Evolutionary conservation across 192 early-diverging fungal species (phyloP).

Genomic region (Spinellus fusiger): DNA sequence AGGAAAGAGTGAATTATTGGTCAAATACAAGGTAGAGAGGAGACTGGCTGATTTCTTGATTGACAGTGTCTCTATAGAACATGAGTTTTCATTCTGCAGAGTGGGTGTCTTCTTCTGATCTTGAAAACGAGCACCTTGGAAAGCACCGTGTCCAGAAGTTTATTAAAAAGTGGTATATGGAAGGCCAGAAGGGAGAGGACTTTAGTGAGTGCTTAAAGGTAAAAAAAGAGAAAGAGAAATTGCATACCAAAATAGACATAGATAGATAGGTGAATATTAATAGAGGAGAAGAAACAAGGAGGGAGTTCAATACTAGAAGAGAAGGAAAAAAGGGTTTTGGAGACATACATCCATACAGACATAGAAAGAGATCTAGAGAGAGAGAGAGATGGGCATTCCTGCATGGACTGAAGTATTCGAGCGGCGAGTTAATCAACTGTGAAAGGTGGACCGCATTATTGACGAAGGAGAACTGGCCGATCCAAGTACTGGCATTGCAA

Average conservation of each 20-base stretch:
- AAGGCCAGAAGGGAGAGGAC: slow-evolving; percentile 52
- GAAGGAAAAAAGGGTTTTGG: too few relatives aligned
- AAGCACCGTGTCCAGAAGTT: slow-evolving; percentile 73
- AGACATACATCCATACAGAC: too few relatives aligned
- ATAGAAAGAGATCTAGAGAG: too few relatives aligned
- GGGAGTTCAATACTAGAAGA: too few relatives aligned
- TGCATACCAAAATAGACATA: too few relatives aligned
- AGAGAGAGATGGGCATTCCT: too few relatives aligned
- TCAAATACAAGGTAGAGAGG: slow-evolving; percentile 71
- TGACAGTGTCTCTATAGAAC: slow-evolving; percentile 20
- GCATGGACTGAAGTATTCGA: not conserved
- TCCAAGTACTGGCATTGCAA: slow-evolving; percentile 36
- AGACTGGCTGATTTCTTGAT: not conserved
- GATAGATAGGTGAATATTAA: too few relatives aligned
- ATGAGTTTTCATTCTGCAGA: slow-evolving; percentile 68
- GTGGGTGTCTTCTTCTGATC: slow-evolving; percentile 54
- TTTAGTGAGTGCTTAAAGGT: slow-evolving; percentile 63
- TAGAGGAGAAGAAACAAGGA: too few relatives aligned
- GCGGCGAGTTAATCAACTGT: not conserved
- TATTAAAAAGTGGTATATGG: slow-evolving; percentile 54
- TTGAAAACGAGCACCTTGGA: slow-evolving; percentile 50
- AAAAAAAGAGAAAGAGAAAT: not conserved
- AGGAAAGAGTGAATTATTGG: slow-evolving; percentile 57
- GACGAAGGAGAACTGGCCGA: slow-evolving; percentile 73
- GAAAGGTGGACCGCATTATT: slow-evolving; percentile 71